Conservation (phyloP, 257 asterid species). For the Nicotiana tabacum region DNA sequence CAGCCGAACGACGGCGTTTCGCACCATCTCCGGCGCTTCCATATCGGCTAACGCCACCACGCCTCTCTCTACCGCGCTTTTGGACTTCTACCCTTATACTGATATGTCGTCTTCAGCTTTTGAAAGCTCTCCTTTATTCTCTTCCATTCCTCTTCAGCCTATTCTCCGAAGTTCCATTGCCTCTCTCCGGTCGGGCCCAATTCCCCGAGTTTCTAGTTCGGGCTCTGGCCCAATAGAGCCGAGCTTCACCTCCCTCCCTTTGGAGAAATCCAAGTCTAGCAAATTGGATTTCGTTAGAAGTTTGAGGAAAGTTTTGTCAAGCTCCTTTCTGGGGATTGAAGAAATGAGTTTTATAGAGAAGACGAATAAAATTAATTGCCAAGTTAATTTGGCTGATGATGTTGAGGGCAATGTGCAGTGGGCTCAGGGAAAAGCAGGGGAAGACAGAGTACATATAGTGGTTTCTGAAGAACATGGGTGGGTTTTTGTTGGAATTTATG, state of each 20-base stretch:
- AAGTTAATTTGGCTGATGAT: conserved; percentile 51
- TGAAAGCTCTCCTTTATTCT: conserved; percentile 77
- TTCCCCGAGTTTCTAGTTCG: conserved; percentile 21
- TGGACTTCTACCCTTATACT: conserved; percentile 27
- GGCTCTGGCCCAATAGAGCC: conserved; percentile 83
- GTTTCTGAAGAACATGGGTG: conserved; percentile 76
- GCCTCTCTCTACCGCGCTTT: conserved; percentile 51
- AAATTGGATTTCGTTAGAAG: conserved; percentile 50
- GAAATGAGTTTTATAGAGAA: no score
- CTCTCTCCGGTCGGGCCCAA: conserved; percentile 54
- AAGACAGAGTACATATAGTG: conserved; percentile 74
- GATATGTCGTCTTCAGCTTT: conserved; percentile 66
- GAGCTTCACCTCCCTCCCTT: conserved; percentile 66
- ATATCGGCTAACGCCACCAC: conserved; percentile 75
- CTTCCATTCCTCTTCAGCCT: conserved; percentile 72
- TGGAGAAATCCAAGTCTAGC: conserved; percentile 63
- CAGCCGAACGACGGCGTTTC: background rate
- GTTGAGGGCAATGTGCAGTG: conserved; percentile 72
- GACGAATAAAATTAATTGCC: no score
- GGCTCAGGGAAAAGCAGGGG: conserved; percentile 97
- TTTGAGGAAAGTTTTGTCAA: conserved; percentile 45
- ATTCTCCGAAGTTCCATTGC: conserved; percentile 32
- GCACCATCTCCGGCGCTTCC: conserved; percentile 44
- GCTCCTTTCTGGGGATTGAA: no score
- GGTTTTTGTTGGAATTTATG: conserved; percentile 87